phyloP scores from a whole-genome alignment of 2,329 filamentous ascomycete species.

The Aureobasidium leucospermi region DNA sequence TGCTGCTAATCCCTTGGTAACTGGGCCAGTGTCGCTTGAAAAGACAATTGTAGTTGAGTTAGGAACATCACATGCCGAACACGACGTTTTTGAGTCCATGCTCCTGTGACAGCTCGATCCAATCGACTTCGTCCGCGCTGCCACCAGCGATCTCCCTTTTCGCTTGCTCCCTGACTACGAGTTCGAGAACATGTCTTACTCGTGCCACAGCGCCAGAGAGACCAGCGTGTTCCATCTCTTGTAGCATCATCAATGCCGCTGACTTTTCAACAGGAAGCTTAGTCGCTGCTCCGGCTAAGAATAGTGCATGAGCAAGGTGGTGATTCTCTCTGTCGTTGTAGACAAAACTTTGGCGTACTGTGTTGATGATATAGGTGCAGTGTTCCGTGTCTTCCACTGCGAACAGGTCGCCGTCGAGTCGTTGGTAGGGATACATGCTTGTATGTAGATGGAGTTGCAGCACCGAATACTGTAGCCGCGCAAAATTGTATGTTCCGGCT shows the following conservation, averaged over 20 bases:
- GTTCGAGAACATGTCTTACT: slow-evolving; percentile 39
- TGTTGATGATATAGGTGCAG: slow-evolving; percentile 36
- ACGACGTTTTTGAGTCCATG: slow-evolving; percentile 42
- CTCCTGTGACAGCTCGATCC: slow-evolving; percentile 41
- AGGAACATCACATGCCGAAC: slow-evolving; percentile 38
- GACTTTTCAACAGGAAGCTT: slow-evolving; percentile 36
- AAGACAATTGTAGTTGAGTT: too few species aligned
- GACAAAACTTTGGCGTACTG: slow-evolving; percentile 25
- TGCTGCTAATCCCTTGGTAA: too few species aligned
- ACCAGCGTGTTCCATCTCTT: slow-evolving; percentile 39
- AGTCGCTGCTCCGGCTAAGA: slow-evolving; percentile 46
- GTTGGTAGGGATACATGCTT: slow-evolving; percentile 45
- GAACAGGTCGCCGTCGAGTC: slow-evolving; percentile 17
- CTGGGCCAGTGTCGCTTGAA: too few species aligned
- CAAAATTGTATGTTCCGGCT: neutral
- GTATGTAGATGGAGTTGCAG: slow-evolving; percentile 45
- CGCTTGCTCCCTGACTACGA: slow-evolving; percentile 42
- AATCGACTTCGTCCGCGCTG: slow-evolving; percentile 41
- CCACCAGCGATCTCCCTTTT: slow-evolving; percentile 32
- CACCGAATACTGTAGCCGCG: slow-evolving; percentile 13
- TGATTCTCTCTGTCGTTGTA: slow-evolving; percentile 25
- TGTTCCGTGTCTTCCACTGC: slow-evolving; percentile 20
- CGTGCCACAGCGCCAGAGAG: slow-evolving; percentile 42
- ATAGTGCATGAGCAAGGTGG: slow-evolving; percentile 46
- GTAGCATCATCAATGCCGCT: slow-evolving; percentile 42